These are phyloP conservation scores for Suillus occidentalis DNA, from an alignment of 768 basidiomycete species.

Conservation along the genomic window DNA sequence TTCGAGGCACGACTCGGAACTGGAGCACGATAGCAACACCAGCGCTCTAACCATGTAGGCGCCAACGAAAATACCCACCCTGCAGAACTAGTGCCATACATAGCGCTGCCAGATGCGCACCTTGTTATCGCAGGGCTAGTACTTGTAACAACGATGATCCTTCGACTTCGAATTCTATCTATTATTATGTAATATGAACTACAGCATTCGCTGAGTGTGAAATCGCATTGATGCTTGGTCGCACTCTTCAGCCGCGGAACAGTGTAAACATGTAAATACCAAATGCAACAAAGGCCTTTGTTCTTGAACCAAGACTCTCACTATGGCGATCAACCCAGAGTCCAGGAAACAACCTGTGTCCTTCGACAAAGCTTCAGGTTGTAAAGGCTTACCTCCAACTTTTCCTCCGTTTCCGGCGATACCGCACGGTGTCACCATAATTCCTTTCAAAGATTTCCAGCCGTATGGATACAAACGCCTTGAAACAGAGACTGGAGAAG, in stretches of 20 bases:
- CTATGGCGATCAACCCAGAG: background rate
- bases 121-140: no score
- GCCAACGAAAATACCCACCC: background rate
- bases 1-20: no score
- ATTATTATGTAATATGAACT: constrained; percentile 7
- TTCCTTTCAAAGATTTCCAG: constrained; percentile 43
- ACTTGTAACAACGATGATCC: no score
- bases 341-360: constrained; percentile 2
- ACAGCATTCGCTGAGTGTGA: constrained; percentile 4
- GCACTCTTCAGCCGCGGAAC: background rate
- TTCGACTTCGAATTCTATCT: background rate
- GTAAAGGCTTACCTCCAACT: background rate
- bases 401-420: constrained; percentile 52
- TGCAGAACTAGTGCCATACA: background rate
- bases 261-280: background rate
- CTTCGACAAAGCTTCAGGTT: background rate
- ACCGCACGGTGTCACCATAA: constrained; percentile 41
- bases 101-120: background rate
- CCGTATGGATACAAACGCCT: constrained; percentile 23
- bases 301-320: constrained; percentile 3
- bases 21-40: background rate
- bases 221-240: background rate
- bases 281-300: constrained; percentile 5
- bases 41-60: background rate
- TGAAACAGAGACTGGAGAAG: constrained; percentile 10